Percentiles rank a stretch among this genome's conserved stretches.
phyloP scores from a whole-genome alignment of 495 filamentous ascomycete species.

The Neurospora hispaniola region DNA sequence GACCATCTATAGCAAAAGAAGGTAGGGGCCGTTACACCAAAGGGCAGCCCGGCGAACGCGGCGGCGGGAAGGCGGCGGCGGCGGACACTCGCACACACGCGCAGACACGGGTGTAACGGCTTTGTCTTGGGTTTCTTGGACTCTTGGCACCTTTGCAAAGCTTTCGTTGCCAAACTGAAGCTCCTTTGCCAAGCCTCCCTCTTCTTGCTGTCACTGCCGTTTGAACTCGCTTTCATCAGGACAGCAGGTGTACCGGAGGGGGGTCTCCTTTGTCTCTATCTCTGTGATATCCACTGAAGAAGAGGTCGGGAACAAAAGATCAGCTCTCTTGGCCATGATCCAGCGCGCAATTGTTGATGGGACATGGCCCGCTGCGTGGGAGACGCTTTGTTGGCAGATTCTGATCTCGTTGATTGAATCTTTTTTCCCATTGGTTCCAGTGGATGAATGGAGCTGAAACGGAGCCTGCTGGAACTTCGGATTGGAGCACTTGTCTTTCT shows the following conservation, averaged over 20 bases:
- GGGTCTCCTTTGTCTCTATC: not conserved
- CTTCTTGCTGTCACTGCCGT: not conserved
- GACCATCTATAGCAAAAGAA: not conserved
- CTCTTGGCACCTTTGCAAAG: not conserved
- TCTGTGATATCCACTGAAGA: not conserved
- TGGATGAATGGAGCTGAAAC: not conserved
- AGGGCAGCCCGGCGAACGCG: not conserved
- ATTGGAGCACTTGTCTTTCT: not conserved
- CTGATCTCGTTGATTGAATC: not conserved
- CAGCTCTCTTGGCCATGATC: not conserved
- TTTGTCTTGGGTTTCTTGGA: not conserved
- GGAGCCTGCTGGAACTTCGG: not conserved
- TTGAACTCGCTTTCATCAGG: not conserved
- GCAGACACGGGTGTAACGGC: not conserved
- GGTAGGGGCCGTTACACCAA: not conserved
- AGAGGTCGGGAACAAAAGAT: not conserved
- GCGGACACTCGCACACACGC: too few species aligned
- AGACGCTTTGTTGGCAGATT: not conserved
- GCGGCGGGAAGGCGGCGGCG: not conserved
- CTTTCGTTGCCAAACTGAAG: not conserved
- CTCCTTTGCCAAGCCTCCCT: not conserved
- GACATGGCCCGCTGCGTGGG: not conserved
- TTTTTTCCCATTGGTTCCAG: not conserved
- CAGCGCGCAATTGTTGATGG: not conserved
- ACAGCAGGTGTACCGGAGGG: not conserved